Conservation (phyloP, 305 asterid species). For the Solanum aculeatissimum region DNA sequence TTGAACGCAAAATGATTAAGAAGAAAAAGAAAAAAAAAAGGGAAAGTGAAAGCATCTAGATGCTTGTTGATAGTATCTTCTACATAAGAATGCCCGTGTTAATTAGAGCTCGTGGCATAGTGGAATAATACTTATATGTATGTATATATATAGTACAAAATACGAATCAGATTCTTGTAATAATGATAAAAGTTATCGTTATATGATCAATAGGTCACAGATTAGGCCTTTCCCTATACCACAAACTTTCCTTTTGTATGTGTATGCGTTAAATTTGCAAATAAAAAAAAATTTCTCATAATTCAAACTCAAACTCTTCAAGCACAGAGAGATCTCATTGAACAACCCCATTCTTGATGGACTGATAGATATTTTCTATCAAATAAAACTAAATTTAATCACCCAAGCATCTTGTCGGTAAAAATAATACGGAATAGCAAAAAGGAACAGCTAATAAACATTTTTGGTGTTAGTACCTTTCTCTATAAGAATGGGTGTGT, state of each 20-base stretch:
- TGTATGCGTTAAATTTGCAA: neutral
- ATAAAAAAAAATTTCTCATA: neutral
- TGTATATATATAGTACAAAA: neutral
- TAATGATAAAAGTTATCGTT: rapidly evolving
- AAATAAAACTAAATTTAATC: neutral
- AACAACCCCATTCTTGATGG: neutral
- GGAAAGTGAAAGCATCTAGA: neutral
- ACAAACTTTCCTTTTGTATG: neutral
- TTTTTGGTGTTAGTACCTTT: neutral
- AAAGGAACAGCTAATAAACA: neutral
- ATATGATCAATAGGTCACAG: neutral
- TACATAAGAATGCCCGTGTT: neutral
- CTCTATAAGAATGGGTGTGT: neutral
- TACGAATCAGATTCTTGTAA: rapidly evolving
- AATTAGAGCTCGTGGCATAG: neutral
- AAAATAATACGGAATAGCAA: neutral
- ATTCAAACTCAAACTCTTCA: neutral
- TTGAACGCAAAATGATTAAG: neutral
- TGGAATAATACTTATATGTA: neutral
- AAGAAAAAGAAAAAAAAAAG: neutral
- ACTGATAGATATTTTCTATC: neutral
- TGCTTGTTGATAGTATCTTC: neutral
- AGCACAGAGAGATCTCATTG: neutral
- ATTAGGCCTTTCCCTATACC: neutral
- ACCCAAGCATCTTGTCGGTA: neutral